Evolutionary conservation across 495 filamentous ascomycete genomes (phyloP).

Genomic region (Penicillium turbatum): DNA sequence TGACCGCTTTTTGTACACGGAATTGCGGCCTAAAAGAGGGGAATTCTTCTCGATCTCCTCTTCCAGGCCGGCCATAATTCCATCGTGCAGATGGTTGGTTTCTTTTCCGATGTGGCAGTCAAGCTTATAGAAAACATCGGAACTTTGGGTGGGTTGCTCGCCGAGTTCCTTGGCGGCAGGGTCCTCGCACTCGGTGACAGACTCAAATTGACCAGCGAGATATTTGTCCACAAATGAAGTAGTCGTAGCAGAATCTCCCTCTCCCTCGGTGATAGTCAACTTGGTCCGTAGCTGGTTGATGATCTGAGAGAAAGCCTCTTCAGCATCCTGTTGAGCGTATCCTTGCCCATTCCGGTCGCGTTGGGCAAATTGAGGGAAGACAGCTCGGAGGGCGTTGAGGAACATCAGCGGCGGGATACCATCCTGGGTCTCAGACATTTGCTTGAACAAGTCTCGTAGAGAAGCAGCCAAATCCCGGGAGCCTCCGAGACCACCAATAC

Average conservation of each 20-base stretch:
- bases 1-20: conserved; percentile 83
- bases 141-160: conserved; percentile 61
- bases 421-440: conserved; percentile 89
- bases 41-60: conserved; percentile 92
- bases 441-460: conserved; percentile 82
- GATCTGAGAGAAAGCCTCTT: conserved; percentile 98
- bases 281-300: conserved; percentile 78
- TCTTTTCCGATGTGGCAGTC: conserved; percentile 86
- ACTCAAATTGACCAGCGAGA: conserved; percentile 74
- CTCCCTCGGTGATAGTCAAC: conserved; percentile 60
- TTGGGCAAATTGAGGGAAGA: conserved; percentile 94
- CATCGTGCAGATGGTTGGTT: conserved; percentile 86
- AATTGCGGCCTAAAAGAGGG: conserved; percentile 68
- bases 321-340: conserved; percentile 94
- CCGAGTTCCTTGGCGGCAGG: conserved; percentile 67
- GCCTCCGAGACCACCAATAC: conserved; percentile 55
- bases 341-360: conserved; percentile 72
- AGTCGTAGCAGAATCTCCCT: conserved; percentile 40
- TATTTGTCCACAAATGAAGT: conserved; percentile 85
- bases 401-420: conserved; percentile 84
- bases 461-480: conserved; percentile 73
- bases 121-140: conserved; percentile 84
- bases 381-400: conserved; percentile 70
- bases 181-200: conserved; percentile 78
- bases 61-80: conserved; percentile 71